Evolutionary conservation across 345 rosid species (phyloP).

Genomic region (Populus simonii): DNA sequence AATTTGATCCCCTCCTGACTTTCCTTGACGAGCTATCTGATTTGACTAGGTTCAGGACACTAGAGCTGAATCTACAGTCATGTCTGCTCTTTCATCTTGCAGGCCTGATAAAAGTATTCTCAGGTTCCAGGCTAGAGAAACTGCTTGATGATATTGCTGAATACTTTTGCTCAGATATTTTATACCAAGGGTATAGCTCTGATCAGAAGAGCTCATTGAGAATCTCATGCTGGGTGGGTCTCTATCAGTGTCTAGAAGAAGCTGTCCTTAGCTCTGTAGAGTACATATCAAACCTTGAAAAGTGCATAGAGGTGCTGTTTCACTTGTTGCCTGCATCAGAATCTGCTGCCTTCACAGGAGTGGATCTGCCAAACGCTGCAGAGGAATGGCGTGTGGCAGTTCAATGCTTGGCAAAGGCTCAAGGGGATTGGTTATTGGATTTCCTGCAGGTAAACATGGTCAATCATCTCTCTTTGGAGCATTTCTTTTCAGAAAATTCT

Average conservation of each 20-base stretch:
- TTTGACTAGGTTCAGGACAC: slow-evolving; percentile 65
- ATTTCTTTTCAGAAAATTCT: neutral
- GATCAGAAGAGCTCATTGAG: slow-evolving; percentile 52
- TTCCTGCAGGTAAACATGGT: slow-evolving; percentile 59
- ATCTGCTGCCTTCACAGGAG: slow-evolving; percentile 22
- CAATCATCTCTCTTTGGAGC: neutral
- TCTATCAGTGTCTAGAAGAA: slow-evolving; percentile 62
- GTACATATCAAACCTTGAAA: slow-evolving; percentile 48
- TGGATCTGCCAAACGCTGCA: slow-evolving; percentile 25
- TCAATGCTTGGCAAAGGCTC: slow-evolving; percentile 69
- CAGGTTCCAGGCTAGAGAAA: slow-evolving; percentile 74
- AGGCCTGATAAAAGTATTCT: slow-evolving; percentile 59
- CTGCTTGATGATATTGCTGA: slow-evolving; percentile 57
- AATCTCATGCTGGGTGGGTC: slow-evolving; percentile 81
- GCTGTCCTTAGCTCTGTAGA: slow-evolving; percentile 53
- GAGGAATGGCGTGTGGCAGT: slow-evolving; percentile 69
- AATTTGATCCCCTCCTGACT: slow-evolving; percentile 56
- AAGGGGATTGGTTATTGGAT: slow-evolving; percentile 56
- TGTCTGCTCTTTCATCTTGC: slow-evolving; percentile 60
- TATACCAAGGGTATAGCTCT: slow-evolving; percentile 38
- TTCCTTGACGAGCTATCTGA: slow-evolving; percentile 81
- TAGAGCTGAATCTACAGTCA: slow-evolving; percentile 63
- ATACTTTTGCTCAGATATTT: slow-evolving; percentile 45
- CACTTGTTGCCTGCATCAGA: slow-evolving; percentile 50
- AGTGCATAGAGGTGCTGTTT: slow-evolving; percentile 69